Evolutionary conservation across 495 filamentous ascomycete genomes (phyloP).

Genomic region (Talaromyces proteolyticus): DNA sequence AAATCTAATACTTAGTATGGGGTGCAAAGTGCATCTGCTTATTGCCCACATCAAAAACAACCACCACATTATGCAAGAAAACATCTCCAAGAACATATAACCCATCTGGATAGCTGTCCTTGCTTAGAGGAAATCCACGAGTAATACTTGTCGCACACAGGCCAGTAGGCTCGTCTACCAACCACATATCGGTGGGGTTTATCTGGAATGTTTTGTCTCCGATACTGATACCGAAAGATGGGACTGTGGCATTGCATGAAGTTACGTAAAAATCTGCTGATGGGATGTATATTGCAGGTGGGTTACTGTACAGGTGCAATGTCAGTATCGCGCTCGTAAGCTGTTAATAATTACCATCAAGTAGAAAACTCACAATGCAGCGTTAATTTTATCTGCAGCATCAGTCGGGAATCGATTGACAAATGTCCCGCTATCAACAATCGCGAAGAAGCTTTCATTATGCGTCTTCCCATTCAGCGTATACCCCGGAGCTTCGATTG

Average conservation of each 20-base stretch:
- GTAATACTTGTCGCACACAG: not conserved
- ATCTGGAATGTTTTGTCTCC: not conserved
- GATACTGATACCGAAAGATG: not conserved
- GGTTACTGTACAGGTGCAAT: not conserved
- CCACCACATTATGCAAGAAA: not conserved
- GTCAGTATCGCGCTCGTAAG: too few relatives aligned
- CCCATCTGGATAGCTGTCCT: not conserved
- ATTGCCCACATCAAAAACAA: not conserved
- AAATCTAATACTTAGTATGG: not conserved
- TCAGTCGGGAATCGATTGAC: not conserved
- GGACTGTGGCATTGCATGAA: not conserved
- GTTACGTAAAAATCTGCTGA: not conserved
- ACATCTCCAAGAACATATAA: not conserved
- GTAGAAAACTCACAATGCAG: not conserved
- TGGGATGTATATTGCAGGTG: not conserved
- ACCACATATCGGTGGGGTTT: not conserved
- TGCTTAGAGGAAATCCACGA: not conserved
- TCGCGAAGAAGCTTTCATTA: not conserved
- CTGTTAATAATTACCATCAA: not conserved
- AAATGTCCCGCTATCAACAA: not conserved
- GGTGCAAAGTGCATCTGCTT: not conserved
- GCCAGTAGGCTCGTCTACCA: not conserved
- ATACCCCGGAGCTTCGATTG: not conserved
- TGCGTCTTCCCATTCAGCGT: not conserved
- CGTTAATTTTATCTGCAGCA: not conserved